These are phyloP conservation scores for Hypoxylon rickii DNA, from an alignment of 495 filamentous ascomycete genomes.

Conservation along the genomic window DNA sequence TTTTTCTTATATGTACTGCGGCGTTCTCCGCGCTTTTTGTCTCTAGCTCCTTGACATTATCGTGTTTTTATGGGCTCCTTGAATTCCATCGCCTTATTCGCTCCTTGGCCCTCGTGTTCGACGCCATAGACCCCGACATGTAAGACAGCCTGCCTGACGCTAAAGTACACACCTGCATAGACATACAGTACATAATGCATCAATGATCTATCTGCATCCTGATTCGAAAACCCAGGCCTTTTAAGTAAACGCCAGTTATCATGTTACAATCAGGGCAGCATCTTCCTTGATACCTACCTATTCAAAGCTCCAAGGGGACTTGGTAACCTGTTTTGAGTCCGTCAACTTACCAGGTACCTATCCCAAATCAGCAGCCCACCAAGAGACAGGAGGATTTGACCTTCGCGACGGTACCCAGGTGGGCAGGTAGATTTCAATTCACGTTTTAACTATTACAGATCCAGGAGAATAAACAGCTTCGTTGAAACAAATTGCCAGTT, in stretches of 20 bases:
- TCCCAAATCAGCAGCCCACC: not conserved
- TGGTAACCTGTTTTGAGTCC: too few species aligned
- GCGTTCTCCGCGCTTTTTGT: too few species aligned
- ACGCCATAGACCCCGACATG: not conserved
- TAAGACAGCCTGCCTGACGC: too few species aligned
- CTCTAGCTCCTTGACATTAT: too few species aligned
- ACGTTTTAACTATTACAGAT: not conserved
- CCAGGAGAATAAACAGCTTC: not conserved
- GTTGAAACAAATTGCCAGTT: not conserved
- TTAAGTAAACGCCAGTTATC: too few species aligned
- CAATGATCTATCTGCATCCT: too few species aligned
- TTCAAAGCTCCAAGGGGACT: not conserved
- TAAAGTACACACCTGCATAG: too few species aligned
- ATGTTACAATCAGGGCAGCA: too few species aligned
- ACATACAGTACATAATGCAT: too few species aligned
- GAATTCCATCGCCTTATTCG: not conserved
- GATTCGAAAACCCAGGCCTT: too few species aligned
- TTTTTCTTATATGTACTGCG: not conserved
- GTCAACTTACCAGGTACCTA: too few species aligned
- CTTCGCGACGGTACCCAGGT: not conserved
- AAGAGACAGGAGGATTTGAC: too few species aligned
- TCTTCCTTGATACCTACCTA: not conserved
- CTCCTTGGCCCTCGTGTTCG: not conserved
- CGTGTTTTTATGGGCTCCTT: not conserved
- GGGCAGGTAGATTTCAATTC: not conserved